Conservation (phyloP, 305 asterid genomes). For the Fraxinus velutina region DNA sequence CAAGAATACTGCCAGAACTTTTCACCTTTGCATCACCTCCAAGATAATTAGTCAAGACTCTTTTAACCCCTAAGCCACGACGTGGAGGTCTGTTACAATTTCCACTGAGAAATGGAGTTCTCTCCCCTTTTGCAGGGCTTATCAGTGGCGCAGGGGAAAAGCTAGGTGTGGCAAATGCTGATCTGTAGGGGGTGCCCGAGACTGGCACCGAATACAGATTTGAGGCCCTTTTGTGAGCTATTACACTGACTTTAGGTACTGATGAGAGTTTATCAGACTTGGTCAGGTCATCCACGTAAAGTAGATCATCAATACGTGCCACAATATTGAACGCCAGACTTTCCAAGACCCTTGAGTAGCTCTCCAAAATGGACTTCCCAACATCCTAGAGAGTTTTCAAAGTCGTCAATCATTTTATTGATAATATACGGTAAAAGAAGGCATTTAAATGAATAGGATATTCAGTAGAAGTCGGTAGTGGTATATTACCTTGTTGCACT, state of each 20-base stretch:
- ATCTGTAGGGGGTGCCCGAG: slow-evolving; percentile 66
- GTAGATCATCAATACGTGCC: slow-evolving; percentile 77
- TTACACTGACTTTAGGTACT: slow-evolving; percentile 29
- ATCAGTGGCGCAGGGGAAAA: slow-evolving; percentile 51
- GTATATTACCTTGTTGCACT: slow-evolving; percentile 62
- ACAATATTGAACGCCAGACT: slow-evolving; percentile 75
- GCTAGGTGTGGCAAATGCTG: slow-evolving; percentile 56
- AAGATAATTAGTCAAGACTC: slow-evolving; percentile 70
- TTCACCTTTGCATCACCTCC: slow-evolving; percentile 53
- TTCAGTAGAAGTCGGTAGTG: not conserved
- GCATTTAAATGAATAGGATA: not conserved
- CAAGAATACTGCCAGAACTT: slow-evolving; percentile 37
- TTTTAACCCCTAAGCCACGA: slow-evolving; percentile 73
- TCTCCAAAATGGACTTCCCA: slow-evolving; percentile 81
- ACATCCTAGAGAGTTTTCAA: slow-evolving; percentile 48
- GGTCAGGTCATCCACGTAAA: slow-evolving; percentile 70
- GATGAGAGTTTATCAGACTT: slow-evolving; percentile 50
- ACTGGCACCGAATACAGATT: slow-evolving; percentile 44
- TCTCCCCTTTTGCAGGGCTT: slow-evolving; percentile 61
- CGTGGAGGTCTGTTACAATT: slow-evolving; percentile 41
- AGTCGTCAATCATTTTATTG: not conserved
- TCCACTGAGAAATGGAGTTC: slow-evolving; percentile 43
- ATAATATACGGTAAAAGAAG: not conserved
- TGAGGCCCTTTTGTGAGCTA: slow-evolving; percentile 43
- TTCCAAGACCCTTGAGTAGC: slow-evolving; percentile 97